phyloP scores from a whole-genome alignment of 1,139 yeast genomes.

The Yamadazyma mexicana region DNA sequence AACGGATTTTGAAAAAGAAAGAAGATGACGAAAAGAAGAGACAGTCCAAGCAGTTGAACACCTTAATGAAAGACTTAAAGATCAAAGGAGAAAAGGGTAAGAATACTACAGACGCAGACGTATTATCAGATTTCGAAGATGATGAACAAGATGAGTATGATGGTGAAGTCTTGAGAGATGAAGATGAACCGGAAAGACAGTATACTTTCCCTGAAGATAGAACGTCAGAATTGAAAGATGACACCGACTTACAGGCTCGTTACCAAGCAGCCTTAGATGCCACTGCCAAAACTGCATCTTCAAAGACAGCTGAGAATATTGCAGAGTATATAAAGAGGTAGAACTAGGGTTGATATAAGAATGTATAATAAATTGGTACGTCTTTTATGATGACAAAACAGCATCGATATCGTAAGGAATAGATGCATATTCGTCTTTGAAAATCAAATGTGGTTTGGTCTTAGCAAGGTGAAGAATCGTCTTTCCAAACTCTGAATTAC shows the following conservation, averaged over 20 bases:
- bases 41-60: constrained; percentile 68
- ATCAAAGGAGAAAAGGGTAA: constrained; percentile 45
- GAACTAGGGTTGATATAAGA: constrained; percentile 3
- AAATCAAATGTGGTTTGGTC: constrained; percentile 72
- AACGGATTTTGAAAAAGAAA: constrained; percentile 72
- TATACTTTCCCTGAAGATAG: constrained; percentile 78
- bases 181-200: constrained; percentile 65
- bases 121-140: constrained; percentile 58
- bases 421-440: constrained; percentile 40
- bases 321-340: constrained; percentile 56
- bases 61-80: constrained; percentile 83
- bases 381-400: constrained; percentile 11
- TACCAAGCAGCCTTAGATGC: constrained; percentile 72
- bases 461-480: constrained; percentile 74
- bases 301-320: constrained; percentile 68
- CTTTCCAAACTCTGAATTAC: constrained; percentile 87
- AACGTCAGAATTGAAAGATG: constrained; percentile 55
- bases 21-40: constrained; percentile 72
- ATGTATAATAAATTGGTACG: constrained; percentile 1
- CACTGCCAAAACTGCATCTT: constrained; percentile 61
- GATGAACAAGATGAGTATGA: constrained; percentile 57
- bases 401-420: constrained; percentile 28
- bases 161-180: constrained; percentile 65
- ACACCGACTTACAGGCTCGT: constrained; percentile 57
- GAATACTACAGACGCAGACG: constrained; percentile 49